Percentiles rank a stretch among this genome's conserved stretches.
These are phyloP conservation scores for Mucor mucedo DNA, from an alignment of 371 early-diverging fungal genomes.

Conservation along the genomic window DNA sequence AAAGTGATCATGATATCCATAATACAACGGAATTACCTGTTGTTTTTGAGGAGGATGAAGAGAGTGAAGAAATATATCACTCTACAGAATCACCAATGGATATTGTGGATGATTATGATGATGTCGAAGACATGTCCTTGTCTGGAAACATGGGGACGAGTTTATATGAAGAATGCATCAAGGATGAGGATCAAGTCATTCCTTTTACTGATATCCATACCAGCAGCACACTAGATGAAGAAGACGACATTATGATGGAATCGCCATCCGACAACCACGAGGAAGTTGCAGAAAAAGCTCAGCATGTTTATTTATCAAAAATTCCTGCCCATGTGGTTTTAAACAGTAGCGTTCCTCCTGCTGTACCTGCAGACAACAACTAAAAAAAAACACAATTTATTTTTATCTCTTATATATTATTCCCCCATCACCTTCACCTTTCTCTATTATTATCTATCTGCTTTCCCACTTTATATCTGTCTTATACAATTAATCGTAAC, in stretches of 20 bases:
- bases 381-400: background rate
- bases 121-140: slow-evolving; percentile 2
- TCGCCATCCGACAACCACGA: background rate
- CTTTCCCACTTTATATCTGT: background rate
- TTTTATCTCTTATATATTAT: background rate
- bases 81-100: slow-evolving; percentile 19
- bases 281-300: slow-evolving; percentile 7
- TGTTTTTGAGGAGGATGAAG: background rate
- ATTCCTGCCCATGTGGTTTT: slow-evolving; percentile 10
- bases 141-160: background rate
- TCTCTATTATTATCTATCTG: background rate
- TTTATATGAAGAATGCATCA: background rate
- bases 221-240: slow-evolving; percentile 1
- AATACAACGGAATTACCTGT: background rate
- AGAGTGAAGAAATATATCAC: background rate
- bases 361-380: background rate
- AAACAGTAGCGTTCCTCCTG: background rate
- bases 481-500: background rate
- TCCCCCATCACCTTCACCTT: background rate
- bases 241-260: slow-evolving; percentile 4
- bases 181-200: slow-evolving; percentile 3
- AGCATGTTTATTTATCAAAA: slow-evolving; percentile 15
- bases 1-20: background rate
- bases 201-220: background rate
- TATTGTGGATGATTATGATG: slow-evolving; percentile 9